Conservation (phyloP, 257 asterid species). For the Ilex aquifolium region DNA sequence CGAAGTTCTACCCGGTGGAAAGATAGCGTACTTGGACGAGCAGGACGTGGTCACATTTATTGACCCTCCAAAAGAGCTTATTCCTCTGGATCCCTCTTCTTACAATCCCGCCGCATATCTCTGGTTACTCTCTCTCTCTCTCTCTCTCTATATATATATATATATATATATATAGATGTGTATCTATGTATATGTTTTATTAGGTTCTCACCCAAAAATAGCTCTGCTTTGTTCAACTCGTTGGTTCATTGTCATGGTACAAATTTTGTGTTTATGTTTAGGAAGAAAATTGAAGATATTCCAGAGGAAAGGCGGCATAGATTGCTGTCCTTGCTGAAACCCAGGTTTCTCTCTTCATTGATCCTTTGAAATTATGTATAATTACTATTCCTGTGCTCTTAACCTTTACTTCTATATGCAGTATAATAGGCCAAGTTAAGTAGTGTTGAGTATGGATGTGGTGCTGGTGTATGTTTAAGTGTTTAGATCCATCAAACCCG, state of each 20-base stretch:
- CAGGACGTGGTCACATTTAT: slow-evolving; percentile 65
- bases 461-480: no score
- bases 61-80: slow-evolving; percentile 70
- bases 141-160: not conserved
- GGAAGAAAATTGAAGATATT: slow-evolving; percentile 84
- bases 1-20: slow-evolving; percentile 28
- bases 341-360: slow-evolving; percentile 40
- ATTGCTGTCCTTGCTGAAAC: slow-evolving; percentile 47
- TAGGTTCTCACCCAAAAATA: not conserved
- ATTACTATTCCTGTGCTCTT: not conserved
- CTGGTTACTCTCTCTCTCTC: slow-evolving; percentile 34
- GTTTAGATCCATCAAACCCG: no score
- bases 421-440: not conserved
- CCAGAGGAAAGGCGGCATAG: slow-evolving; percentile 75
- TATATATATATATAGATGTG: not conserved
- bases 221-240: no score
- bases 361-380: not conserved
- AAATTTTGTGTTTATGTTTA: slow-evolving; percentile 19
- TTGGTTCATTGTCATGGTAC: no score
- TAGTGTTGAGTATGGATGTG: not conserved
- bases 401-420: not conserved
- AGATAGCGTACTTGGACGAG: slow-evolving; percentile 46
- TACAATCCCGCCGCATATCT: slow-evolving; percentile 77
- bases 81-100: slow-evolving; percentile 77
- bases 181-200: not conserved